These are phyloP conservation scores for Malassezia arunalokei DNA, from an alignment of 1,284 basidiomycete species.

Conservation along the genomic window DNA sequence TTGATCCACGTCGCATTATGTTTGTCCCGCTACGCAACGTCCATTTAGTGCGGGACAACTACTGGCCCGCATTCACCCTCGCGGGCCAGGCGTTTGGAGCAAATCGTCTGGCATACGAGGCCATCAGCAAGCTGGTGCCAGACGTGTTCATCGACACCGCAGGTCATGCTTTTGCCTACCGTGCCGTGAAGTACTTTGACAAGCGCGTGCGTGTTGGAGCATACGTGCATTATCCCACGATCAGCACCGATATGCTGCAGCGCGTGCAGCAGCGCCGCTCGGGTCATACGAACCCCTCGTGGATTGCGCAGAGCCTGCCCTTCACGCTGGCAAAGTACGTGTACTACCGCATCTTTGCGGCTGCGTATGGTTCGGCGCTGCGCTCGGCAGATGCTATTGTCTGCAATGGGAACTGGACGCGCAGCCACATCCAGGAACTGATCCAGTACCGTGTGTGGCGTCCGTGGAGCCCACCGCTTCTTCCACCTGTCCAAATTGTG, in stretches of 20 bases:
- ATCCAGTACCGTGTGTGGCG: conserved; percentile 46
- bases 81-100: conserved; percentile 82
- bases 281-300: conserved; percentile 57
- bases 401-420: conserved; percentile 94
- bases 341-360: conserved; percentile 83
- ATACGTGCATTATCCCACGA: conserved; percentile 93
- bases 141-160: conserved; percentile 93
- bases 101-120: conserved; percentile 69
- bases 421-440: conserved; percentile 59
- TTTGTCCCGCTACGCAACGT: conserved; percentile 68
- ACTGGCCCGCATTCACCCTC: conserved; percentile 79
- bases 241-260: conserved; percentile 78
- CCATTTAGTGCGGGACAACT: conserved; percentile 63
- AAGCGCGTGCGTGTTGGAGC: conserved; percentile 63
- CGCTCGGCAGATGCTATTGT: conserved; percentile 61
- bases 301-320: conserved; percentile 54
- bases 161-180: conserved; percentile 92
- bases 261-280: conserved; percentile 56
- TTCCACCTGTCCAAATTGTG: conserved; percentile 51
- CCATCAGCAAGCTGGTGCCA: conserved; percentile 59
- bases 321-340: conserved; percentile 61
- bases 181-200: conserved; percentile 56
- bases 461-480: conserved; percentile 44
- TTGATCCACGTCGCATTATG: conserved; percentile 57
- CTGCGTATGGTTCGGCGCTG: conserved; percentile 65